Base-by-base conservation (phyloP, 1,139 yeast genomes). In the Hyphopichia buzzinii region DNA sequence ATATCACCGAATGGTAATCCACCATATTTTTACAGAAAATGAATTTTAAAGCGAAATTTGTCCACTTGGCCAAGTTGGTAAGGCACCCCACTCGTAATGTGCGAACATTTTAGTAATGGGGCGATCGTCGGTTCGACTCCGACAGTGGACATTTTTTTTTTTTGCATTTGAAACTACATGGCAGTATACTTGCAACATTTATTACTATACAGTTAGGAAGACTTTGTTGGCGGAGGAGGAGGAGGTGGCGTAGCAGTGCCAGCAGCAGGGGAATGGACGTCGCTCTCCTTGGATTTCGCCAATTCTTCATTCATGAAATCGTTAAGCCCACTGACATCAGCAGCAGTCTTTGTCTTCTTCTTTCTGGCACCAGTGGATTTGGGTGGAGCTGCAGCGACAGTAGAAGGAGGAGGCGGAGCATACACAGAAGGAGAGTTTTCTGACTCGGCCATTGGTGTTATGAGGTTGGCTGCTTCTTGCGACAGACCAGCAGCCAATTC, bases 71-170 rank as follows among this genome's bases (percentile, higher is more conserved):
- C 23, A 19, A 19, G 23, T 19, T 19, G 23, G 23, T 19, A 19
- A 19, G 23, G 23, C 23, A 19, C 23, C 23, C 23, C 23, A 19
- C 23, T 19, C 23, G 23, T 19, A 19, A 19, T 7, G 10, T 19
- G 23, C 23, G 23, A 19, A 74, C 68, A 74, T 74, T 68, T 68
- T 66, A 72, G 73, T 67, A 69, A 69, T 69, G 74, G 72, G 67
- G 74, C 73, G 74, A 68, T 67, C 74, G 72, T 60, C 74, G 74
- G 74, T 68, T 68, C 74, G 71, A 68, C 62, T 67, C 74, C 74
- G 74, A 60, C 72, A 68, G 68, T 61, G 70, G 74, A 74, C 74
- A 67, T 16, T 28, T 32, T 30, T 42, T 46, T 50, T 49, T 48
- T 43, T 43, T 44, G 33, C 35, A 36, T 31, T n/a, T n/a, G n/a